Conservation (phyloP, 208 protist genomes). For the Tetramitus jugosus region DNA sequence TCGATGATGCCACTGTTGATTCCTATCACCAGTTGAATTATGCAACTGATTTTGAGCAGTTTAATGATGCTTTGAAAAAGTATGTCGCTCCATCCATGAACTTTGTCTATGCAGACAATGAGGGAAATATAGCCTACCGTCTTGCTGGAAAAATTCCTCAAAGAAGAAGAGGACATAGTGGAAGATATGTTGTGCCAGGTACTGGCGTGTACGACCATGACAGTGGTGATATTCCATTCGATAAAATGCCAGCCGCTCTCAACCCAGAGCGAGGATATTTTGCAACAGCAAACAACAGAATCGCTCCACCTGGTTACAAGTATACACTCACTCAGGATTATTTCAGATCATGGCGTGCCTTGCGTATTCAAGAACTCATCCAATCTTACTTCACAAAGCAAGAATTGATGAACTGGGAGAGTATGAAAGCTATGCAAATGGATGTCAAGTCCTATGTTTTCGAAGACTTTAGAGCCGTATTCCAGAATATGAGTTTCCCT, state of each 20-base stretch:
- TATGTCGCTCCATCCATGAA: neutral
- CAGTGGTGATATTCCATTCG: neutral
- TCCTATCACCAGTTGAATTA: neutral
- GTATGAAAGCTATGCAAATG: neutral
- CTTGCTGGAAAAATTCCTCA: neutral
- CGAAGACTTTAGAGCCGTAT: neutral
- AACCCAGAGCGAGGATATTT: neutral
- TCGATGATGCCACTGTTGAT: neutral
- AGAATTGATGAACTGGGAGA: neutral
- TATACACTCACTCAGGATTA: neutral
- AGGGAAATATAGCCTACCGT: neutral
- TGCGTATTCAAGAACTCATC: neutral
- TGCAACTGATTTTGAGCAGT: neutral
- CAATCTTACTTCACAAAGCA: neutral
- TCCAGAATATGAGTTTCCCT: neutral
- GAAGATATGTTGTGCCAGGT: neutral
- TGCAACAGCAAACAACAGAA: constrained; percentile 2
- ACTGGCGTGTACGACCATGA: neutral
- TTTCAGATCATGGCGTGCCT: neutral
- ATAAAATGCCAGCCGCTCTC: neutral
- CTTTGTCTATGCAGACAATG: neutral
- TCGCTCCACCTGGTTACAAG: neutral
- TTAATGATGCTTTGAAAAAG: neutral
- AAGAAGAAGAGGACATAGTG: neutral
- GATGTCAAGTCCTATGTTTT: neutral